phyloP scores from a whole-genome alignment of 2,329 filamentous ascomycete species.

The Microdochium trichocladiopsis region DNA sequence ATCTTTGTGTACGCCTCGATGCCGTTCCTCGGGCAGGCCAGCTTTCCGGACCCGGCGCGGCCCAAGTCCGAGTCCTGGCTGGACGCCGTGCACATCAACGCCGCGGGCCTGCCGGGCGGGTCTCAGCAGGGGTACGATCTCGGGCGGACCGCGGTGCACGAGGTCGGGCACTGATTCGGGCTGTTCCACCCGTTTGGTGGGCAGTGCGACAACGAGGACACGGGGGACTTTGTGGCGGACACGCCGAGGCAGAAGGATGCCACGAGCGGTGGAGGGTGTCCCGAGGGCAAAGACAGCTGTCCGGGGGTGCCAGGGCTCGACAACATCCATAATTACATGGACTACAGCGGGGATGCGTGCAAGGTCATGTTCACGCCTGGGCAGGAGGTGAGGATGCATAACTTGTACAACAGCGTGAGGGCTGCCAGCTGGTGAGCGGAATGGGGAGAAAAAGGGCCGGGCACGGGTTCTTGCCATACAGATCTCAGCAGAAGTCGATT shows the following conservation, averaged over 20 bases:
- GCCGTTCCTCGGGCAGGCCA: conserved; percentile 3
- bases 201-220: conserved; percentile 10
- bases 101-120: conserved; percentile 9
- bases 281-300: conserved; percentile 6
- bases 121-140: conserved; percentile 10
- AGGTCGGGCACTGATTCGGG: conserved; percentile 28
- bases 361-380: conserved; percentile 1
- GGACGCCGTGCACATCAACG: conserved; percentile 9
- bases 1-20: conserved; percentile 6
- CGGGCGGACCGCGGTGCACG: conserved; percentile 22
- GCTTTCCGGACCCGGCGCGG: conserved; percentile 9
- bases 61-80: conserved; percentile 10
- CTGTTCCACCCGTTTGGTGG: conserved; percentile 22
- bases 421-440: background rate
- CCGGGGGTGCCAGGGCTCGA: conserved; percentile 1
- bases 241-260: conserved; percentile 23
- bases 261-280: conserved; percentile 13
- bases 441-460: too few relatives aligned
- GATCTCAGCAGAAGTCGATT: too few relatives aligned
- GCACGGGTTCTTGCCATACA: too few relatives aligned
- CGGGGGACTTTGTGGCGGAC: conserved; percentile 24
- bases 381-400: conserved; percentile 3
- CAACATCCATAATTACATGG: conserved; percentile 7
- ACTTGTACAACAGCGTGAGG: background rate
- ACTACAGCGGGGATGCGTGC: conserved; percentile 3